Percentiles rank a stretch among this genome's conserved stretches.
These are phyloP conservation scores for Flaveria trinervia DNA, from an alignment of 129 eudicot genomes.

Conservation along the genomic window DNA sequence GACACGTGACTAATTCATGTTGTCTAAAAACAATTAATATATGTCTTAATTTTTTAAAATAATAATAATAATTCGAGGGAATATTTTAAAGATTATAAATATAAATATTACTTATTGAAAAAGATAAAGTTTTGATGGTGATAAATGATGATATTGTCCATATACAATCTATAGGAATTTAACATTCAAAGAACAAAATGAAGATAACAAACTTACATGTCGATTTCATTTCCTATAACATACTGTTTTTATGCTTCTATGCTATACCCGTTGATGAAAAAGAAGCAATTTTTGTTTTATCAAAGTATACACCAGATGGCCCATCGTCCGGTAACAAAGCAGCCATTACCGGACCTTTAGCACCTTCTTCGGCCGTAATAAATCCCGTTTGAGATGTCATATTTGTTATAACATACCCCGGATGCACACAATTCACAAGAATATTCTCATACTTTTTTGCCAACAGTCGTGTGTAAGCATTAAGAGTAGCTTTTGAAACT, in stretches of 20 bases:
- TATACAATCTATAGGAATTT: too few relatives aligned
- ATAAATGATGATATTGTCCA: background rate
- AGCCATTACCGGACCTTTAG: conserved; percentile 3
- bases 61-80: too few relatives aligned
- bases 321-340: conserved; percentile 15
- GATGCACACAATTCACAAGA: conserved; percentile 36
- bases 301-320: conserved; percentile 10
- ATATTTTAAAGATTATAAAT: too few relatives aligned
- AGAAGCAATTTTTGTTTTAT: background rate
- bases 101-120: background rate
- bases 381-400: conserved; percentile 30
- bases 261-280: background rate
- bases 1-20: too few relatives aligned
- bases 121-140: background rate
- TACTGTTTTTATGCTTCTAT: background rate
- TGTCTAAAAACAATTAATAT: too few relatives aligned
- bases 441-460: conserved; percentile 28
- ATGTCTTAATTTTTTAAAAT: background rate
- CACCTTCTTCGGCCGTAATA: conserved; percentile 37
- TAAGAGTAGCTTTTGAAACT: conserved; percentile 42
- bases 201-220: background rate
- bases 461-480: conserved; percentile 42
- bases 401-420: conserved; percentile 51
- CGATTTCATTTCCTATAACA: background rate
- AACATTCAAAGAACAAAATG: too few relatives aligned